Conservation (phyloP, 1,284 basidiomycete species). For the Tilletiaria anomala region DNA sequence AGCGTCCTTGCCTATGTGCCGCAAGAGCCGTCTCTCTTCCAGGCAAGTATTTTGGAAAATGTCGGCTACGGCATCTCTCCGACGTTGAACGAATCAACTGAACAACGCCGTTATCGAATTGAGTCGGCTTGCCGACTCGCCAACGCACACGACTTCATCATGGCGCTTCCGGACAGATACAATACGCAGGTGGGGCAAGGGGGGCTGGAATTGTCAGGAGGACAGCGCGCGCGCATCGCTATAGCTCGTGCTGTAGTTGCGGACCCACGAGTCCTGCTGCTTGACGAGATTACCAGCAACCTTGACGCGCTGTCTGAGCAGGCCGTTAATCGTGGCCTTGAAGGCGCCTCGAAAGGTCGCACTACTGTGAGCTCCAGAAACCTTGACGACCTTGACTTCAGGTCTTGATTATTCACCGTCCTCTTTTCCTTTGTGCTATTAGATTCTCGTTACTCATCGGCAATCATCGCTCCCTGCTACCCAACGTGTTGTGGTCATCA, state of each 20-base stretch:
- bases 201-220: constrained; percentile 35
- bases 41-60: background rate
- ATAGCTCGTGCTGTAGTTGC: constrained; percentile 34
- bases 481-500: constrained; percentile 31
- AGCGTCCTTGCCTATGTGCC: background rate
- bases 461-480: no score
- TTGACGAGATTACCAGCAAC: constrained; percentile 36
- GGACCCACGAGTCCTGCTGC: constrained; percentile 24
- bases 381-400: no score
- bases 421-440: no score
- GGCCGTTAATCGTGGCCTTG: constrained; percentile 7
- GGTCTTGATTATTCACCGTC: no score
- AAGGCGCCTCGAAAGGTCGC: background rate
- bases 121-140: background rate
- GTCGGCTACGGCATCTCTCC: no score
- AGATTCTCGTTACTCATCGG: no score
- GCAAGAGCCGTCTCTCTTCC: background rate
- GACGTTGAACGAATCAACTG: background rate
- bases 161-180: background rate
- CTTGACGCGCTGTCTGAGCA: constrained; percentile 32
- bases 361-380: background rate
- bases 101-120: background rate
- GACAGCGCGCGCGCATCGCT: constrained; percentile 34
- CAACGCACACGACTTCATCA: background rate
- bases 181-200: constrained; percentile 12